Evolutionary conservation across 306 rosid genomes (phyloP).

Genomic region (Albizia julibrissin): DNA sequence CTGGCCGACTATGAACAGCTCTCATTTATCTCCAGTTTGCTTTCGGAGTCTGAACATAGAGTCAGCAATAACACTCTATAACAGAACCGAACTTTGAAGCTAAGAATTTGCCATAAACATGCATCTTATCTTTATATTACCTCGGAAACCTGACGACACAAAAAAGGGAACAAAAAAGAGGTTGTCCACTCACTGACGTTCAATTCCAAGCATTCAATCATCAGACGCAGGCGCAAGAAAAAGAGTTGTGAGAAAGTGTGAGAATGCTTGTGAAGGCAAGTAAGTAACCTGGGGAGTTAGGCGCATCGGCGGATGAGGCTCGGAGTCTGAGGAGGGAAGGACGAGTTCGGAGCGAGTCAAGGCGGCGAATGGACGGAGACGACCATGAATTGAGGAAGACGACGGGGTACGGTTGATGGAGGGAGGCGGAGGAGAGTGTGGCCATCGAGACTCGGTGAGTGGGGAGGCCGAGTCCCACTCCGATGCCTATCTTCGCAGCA

Average conservation of each 20-base stretch:
- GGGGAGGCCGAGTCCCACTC: conserved; percentile 42
- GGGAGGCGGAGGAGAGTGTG: conserved; percentile 38
- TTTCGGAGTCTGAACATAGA: background rate
- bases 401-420: conserved; percentile 46
- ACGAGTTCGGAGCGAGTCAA: conserved; percentile 43
- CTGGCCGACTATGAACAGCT: background rate
- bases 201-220: background rate
- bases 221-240: background rate
- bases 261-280: background rate
- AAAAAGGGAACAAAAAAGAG: too few species aligned
- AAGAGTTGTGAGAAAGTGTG: background rate
- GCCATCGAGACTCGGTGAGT: conserved; percentile 62
- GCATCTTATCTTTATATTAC: conserved; percentile 18
- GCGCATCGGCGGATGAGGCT: conserved; percentile 47
- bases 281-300: conserved; percentile 56
- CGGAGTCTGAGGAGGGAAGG: conserved; percentile 47
- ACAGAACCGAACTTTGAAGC: background rate
- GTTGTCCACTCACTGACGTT: background rate
- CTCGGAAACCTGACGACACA: conserved; percentile 4
- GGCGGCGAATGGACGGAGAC: conserved; percentile 35
- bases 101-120: background rate
- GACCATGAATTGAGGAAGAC: conserved; percentile 42
- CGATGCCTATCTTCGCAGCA: conserved; percentile 69
- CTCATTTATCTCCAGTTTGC: background rate
- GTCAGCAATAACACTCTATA: background rate